These are phyloP conservation scores for Aspergillus sclerotiicarbonarius DNA, from an alignment of 495 filamentous ascomycete species.

Conservation along the genomic window DNA sequence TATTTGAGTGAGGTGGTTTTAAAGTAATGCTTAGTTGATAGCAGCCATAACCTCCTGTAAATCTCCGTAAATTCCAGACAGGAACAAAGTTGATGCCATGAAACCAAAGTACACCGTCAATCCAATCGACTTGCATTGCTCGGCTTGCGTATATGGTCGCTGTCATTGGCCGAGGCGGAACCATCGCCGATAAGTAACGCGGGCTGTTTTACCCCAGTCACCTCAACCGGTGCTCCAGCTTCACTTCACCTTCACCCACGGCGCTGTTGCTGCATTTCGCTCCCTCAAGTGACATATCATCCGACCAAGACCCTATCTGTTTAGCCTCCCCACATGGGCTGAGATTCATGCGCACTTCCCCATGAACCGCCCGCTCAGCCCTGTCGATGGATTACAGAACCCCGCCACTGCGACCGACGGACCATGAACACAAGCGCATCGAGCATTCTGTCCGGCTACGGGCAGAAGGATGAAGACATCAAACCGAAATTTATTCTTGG, in stretches of 20 bases:
- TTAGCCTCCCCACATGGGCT: constrained; percentile 5
- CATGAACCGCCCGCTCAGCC: constrained; percentile 8
- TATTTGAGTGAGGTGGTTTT: neutral
- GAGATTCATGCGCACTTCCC: constrained; percentile 11
- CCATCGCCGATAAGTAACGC: constrained; percentile 13
- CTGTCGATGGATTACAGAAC: constrained; percentile 19
- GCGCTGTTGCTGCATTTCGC: neutral
- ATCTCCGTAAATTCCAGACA: neutral
- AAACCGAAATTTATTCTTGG: constrained; percentile 11
- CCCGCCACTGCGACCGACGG: constrained; percentile 23
- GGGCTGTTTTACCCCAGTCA: constrained; percentile 11
- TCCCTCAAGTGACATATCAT: neutral
- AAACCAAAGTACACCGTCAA: too few species aligned
- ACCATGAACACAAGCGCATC: constrained; percentile 23
- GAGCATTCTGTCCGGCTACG: constrained; percentile 12
- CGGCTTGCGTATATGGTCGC: neutral
- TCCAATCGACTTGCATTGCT: neutral
- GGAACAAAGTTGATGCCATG: too few species aligned
- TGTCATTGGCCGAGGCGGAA: constrained; percentile 3
- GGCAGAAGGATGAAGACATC: constrained; percentile 12
- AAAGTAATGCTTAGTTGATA: neutral
- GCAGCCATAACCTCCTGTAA: neutral
- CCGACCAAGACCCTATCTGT: neutral
- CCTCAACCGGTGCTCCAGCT: too few species aligned
- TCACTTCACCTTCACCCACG: neutral